Base-by-base conservation (phyloP, 23 red algal species). In the Chondrus crispus region DNA sequence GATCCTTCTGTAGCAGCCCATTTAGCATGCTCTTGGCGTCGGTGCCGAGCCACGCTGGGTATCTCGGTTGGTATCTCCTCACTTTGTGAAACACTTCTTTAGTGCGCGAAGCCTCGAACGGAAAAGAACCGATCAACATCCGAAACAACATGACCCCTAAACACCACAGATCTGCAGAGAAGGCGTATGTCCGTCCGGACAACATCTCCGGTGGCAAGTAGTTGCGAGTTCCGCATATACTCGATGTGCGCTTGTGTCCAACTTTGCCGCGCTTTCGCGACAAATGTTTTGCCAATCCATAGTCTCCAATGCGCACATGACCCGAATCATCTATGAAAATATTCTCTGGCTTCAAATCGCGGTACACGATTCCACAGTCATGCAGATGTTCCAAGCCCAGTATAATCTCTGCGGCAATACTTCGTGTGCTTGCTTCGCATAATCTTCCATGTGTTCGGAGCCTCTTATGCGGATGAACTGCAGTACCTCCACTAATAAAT, bases 271-370 rank as follows among this genome's bases (percentile, higher is more conserved):
- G 14, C 22, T 57, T 14, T 57, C 52, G 14, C 16, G 52, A 16
- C 4, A 85, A 47, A 5, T 89, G 55, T 69, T 95, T 98, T 24
- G 94, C 91, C 18, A 98, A 75, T 29, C 97, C 97, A 68, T 90
- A 96, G 78, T 98, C 97, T 24, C 89, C 97, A 43, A 98, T 62
- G 50, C 71, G 74, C 10, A 96, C 43, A 57, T 98, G 97, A 9
- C 97, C 97, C 46, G 94, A 50, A 14, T 82, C 68, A 50, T 91
- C 90, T 10, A 98, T 69, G 51, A 98, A 46, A 22, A 98, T 87
- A 74, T 98, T 98, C 55, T 98, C 97, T 28, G 94, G 97, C 45
- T 98, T 98, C 49, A 98, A 42, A 86, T 98, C 97, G 19, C 97
- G 90, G 68, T 96, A 98, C 9, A 96, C 93, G 37, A 96, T 79